phyloP scores from a whole-genome alignment of 2,329 filamentous ascomycete genomes.

The Ophiostoma australiae region DNA sequence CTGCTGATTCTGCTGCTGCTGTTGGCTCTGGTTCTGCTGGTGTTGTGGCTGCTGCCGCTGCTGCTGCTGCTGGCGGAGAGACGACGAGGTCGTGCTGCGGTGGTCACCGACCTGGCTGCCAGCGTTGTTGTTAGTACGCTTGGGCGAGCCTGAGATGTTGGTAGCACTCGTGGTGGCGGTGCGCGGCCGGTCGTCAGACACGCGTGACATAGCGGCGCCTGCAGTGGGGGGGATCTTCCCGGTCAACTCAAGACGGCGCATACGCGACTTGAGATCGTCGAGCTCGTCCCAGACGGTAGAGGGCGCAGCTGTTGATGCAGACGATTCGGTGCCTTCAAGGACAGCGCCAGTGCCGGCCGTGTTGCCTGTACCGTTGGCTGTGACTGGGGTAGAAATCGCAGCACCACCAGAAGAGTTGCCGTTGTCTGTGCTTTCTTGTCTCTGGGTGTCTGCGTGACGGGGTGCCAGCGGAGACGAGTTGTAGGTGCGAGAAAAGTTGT shows the following conservation, averaged over 20 bases:
- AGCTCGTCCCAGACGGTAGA: conserved; percentile 97
- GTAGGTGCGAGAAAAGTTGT: conserved; percentile 44
- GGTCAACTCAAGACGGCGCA: conserved; percentile 82
- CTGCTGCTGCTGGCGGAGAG: conserved; percentile 54
- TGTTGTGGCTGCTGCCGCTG: conserved; percentile 43
- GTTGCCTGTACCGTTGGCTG: conserved; percentile 1
- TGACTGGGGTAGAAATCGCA: conserved; percentile 26
- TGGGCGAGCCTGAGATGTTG: conserved; percentile 84
- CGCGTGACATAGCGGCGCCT: conserved; percentile 68
- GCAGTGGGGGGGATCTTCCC: conserved; percentile 82
- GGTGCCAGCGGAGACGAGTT: conserved; percentile 58
- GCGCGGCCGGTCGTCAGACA: conserved; percentile 73
- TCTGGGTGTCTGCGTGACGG: conserved; percentile 38
- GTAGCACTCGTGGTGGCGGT: conserved; percentile 90
- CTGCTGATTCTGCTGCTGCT: not conserved
- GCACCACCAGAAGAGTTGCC: conserved; percentile 4
- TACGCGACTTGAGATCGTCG: conserved; percentile 89
- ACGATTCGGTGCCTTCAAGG: conserved; percentile 74
- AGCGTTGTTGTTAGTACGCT: conserved; percentile 53
- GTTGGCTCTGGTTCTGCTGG: not conserved
- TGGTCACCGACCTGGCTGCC: conserved; percentile 39
- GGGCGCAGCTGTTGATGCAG: conserved; percentile 78
- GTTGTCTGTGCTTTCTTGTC: conserved; percentile 34
- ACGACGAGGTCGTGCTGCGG: conserved; percentile 38
- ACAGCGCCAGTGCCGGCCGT: not conserved